Evolutionary conservation across 306 rosid genomes (phyloP).

Genomic region (Inga leiocalycina): DNA sequence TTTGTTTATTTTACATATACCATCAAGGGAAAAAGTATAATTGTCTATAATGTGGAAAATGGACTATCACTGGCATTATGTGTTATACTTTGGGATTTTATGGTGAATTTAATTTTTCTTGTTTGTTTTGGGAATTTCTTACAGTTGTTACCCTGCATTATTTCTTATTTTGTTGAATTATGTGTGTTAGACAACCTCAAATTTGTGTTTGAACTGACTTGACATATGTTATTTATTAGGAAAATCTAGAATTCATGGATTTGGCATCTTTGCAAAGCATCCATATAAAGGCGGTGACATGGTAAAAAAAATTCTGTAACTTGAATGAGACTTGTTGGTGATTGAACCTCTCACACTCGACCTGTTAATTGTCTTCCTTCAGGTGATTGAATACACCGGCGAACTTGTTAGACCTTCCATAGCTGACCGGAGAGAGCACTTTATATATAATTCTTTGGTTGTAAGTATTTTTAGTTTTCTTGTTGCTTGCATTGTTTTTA

Average conservation of each 20-base stretch:
- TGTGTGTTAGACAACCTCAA: not conserved
- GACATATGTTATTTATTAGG: slow-evolving; percentile 41
- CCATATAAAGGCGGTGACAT: slow-evolving; percentile 99
- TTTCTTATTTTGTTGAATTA: not conserved
- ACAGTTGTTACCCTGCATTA: not conserved
- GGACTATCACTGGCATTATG: slow-evolving; percentile 17
- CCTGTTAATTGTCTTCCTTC: slow-evolving; percentile 31
- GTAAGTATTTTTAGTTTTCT: slow-evolving; percentile 53
- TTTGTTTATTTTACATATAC: slow-evolving; percentile 20
- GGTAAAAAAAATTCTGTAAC: slow-evolving; percentile 54
- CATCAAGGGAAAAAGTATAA: not conserved
- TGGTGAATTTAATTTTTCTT: not conserved
- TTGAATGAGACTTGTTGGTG: slow-evolving; percentile 27
- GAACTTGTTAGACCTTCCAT: slow-evolving; percentile 96
- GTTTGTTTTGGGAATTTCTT: not conserved
- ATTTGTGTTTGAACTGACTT: slow-evolving; percentile 16
- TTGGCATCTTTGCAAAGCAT: slow-evolving; percentile 96
- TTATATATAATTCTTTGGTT: slow-evolving; percentile 95
- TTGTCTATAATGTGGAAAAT: slow-evolving; percentile 17
- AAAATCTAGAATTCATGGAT: slow-evolving; percentile 98
- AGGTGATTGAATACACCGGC: slow-evolving; percentile 96
- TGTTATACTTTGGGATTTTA: slow-evolving; percentile 27
- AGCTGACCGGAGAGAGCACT: slow-evolving; percentile 96
- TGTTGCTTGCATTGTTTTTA: not conserved
- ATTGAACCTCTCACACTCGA: slow-evolving; percentile 25